These are phyloP conservation scores for Fusarium albosuccineum DNA, from an alignment of 2,329 filamentous ascomycete species.

Conservation along the genomic window DNA sequence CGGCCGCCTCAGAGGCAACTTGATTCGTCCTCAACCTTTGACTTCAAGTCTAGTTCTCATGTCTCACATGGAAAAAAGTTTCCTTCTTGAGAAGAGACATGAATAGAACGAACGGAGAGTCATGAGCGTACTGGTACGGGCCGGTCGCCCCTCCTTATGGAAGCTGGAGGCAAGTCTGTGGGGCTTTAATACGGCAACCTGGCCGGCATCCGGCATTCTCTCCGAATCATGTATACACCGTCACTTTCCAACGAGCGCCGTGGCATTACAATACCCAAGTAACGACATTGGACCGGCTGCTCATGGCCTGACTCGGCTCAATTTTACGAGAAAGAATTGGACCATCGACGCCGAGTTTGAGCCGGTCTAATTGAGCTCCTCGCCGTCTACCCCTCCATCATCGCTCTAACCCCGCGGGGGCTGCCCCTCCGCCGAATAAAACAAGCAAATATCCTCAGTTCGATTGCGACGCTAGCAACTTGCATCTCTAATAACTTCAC, in stretches of 20 bases:
- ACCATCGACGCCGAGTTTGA: slow-evolving; percentile 13
- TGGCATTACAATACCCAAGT: slow-evolving; percentile 5
- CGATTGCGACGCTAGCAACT: background rate
- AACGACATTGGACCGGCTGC: background rate
- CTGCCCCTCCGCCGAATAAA: slow-evolving; percentile 22
- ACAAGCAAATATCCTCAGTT: slow-evolving; percentile 10
- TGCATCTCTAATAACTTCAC: slow-evolving; percentile 1
- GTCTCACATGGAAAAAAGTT: background rate
- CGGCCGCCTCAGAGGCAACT: background rate
- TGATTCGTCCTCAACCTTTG: background rate
- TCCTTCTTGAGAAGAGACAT: background rate
- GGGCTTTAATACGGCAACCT: slow-evolving; percentile 13
- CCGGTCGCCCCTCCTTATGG: slow-evolving; percentile 11
- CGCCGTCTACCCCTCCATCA: slow-evolving; percentile 11
- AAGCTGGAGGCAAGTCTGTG: slow-evolving; percentile 6
- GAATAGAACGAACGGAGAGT: background rate
- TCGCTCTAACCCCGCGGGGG: slow-evolving; percentile 24
- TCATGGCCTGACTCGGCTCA: background rate
- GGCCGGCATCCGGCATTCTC: slow-evolving; percentile 31
- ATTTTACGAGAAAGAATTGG: slow-evolving; percentile 3
- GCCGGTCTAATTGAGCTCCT: background rate
- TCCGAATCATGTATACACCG: slow-evolving; percentile 18
- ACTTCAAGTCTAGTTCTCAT: background rate
- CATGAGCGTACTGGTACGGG: slow-evolving; percentile 9
- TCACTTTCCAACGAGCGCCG: slow-evolving; percentile 9